A percentile compares a stretch with the other conserved stretches of the same genome.
Conservation (phyloP, 768 basidiomycete genomes). For the Boletales sp. region DNA sequence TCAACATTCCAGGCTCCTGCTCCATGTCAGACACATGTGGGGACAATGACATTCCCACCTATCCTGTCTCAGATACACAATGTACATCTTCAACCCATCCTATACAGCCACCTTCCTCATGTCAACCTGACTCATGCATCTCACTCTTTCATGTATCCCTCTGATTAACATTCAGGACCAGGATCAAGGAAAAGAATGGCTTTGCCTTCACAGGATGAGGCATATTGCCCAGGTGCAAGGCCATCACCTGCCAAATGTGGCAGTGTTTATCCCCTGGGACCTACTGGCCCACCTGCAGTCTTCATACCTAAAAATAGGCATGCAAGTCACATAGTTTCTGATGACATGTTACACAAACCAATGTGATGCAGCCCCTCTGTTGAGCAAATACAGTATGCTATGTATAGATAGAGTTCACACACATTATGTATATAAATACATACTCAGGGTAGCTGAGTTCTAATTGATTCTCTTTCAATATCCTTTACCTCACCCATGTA, state of each 20-base stretch:
- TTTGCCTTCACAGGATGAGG: constrained; percentile 34
- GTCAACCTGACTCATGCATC: constrained; percentile 22
- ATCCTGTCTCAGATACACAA: constrained; percentile 30
- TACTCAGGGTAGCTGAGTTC: too few species aligned
- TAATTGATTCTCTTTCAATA: too few species aligned
- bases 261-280: constrained; percentile 4
- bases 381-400: too few species aligned
- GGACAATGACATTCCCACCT: constrained; percentile 14
- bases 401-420: too few species aligned
- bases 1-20: constrained; percentile 19
- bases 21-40: constrained; percentile 15
- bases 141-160: constrained; percentile 15
- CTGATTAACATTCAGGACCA: constrained; percentile 22
- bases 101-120: constrained; percentile 26
- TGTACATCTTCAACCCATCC: constrained; percentile 36
- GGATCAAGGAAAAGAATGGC: constrained; percentile 35
- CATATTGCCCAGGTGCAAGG: constrained; percentile 24
- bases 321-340: neutral
- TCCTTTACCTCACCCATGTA: too few species aligned
- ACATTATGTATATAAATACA: too few species aligned
- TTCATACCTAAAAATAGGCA: constrained; percentile 8
- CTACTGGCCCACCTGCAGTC: constrained; percentile 1
- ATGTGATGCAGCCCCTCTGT: constrained; percentile 12
- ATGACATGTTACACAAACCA: constrained; percentile 5
- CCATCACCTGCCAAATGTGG: too few species aligned